Evolutionary conservation across 495 filamentous ascomycete genomes (phyloP), one percentile per base, ranked within the genome.

Genomic region (Penicillium cinerascens): DNA sequence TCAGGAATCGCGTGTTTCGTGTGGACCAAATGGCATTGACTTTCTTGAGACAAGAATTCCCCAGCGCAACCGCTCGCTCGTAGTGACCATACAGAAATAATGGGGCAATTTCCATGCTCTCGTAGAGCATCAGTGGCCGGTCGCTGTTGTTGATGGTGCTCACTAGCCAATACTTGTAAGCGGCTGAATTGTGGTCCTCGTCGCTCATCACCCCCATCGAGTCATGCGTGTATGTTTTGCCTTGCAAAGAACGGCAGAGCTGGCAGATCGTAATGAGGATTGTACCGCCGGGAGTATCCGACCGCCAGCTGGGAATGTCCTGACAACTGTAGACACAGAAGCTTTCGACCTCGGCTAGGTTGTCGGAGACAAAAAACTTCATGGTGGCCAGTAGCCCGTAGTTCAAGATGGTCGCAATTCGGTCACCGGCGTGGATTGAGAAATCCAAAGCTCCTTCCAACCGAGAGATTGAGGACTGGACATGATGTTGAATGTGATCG

Each of bases 21-120:
- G 83, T 74, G 51, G 84, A 88, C 86, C 86, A 91, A 1, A 92
- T 55, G 40, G 78, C 62, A 27, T 80, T 67, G n/a, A 82, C 63
- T 17, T 74, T 80, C 2, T 81, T 69, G 38, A 81, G 59, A 52
- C 84, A 80, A 11, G 70, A 67, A 38, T 77, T 75, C 13, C 86
- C 88, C 39, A 90, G 49, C 26, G 83, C 78, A 4, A 88, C 76
- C 4, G 82, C 87, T 56, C 82, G 78, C 27, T 82, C 71, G 58
- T 87, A 81, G 55, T 88, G 83, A 3, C 88, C 89, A 66, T 81
- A 95, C 0, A 86, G 67, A 60, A 84, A 91, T 22, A 92, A 66
- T 0, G 83, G 78, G 7, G 85, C 78, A 44, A 92, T 81, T 51
- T 81, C 80, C 52, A 86, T 72, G 52, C 78, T 82, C 58, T 85